These are phyloP conservation scores for Kodamaea alishanica DNA, from an alignment of 1,139 yeast species.

Conservation along the genomic window DNA sequence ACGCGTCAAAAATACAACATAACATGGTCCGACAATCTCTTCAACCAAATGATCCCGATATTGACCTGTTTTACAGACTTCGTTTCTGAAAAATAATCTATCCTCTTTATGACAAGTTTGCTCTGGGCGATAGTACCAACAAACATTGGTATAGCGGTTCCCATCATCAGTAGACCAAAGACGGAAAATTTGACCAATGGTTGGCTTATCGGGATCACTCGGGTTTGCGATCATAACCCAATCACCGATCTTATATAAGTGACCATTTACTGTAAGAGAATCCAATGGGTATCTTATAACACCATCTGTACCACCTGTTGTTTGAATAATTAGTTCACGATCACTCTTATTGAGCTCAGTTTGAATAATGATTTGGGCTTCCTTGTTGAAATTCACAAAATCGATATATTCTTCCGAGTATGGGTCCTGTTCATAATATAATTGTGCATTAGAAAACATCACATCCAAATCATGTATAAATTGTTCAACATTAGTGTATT, in stretches of 20 bases:
- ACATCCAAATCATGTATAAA: conserved; percentile 74
- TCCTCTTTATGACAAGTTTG: conserved; percentile 94
- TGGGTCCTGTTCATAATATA: conserved; percentile 54
- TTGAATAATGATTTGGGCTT: conserved; percentile 57
- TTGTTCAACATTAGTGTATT: conserved; percentile 69
- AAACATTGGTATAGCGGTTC: conserved; percentile 83
- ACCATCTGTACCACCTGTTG: conserved; percentile 53
- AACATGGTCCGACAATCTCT: conserved; percentile 90
- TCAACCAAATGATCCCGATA: conserved; percentile 89
- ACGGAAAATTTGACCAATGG: conserved; percentile 89
- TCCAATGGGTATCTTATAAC: conserved; percentile 74
- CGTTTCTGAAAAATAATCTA: conserved; percentile 84
- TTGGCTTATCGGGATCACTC: conserved; percentile 84
- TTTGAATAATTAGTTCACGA: conserved; percentile 67
- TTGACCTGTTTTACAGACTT: conserved; percentile 95
- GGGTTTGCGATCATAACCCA: conserved; percentile 89
- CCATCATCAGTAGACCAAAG: conserved; percentile 88
- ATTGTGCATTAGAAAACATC: conserved; percentile 73
- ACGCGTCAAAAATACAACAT: conserved; percentile 89
- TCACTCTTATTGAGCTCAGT: conserved; percentile 81
- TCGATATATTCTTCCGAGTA: conserved; percentile 56
- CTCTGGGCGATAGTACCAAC: conserved; percentile 98
- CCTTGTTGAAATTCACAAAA: conserved; percentile 57
- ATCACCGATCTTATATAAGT: conserved; percentile 80
- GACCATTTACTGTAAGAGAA: conserved; percentile 66